Conservation (phyloP, 139 green algal species). For the Chlorella sp. region DNA sequence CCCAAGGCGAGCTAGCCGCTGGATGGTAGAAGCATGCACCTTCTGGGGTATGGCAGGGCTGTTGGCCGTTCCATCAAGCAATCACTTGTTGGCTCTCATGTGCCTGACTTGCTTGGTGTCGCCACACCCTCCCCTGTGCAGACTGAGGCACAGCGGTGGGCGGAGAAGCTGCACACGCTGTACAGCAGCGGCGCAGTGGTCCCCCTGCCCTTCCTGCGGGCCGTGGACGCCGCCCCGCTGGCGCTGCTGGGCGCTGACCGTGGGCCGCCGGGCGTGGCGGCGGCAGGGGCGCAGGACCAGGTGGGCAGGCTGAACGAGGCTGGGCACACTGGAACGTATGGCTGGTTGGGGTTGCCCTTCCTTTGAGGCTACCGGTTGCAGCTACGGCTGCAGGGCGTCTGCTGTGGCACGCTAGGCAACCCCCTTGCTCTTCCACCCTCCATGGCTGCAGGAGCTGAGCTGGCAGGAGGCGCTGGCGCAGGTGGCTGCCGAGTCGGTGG, state of each 20-base stretch:
- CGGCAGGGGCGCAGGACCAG: not conserved
- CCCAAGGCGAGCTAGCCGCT: not conserved
- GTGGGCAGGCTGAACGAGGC: not conserved
- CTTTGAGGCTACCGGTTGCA: too few species aligned
- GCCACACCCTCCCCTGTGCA: not conserved
- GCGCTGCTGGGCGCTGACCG: conserved; percentile 65
- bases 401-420: not conserved
- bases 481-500: conserved; percentile 9
- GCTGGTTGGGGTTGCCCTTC: too few species aligned
- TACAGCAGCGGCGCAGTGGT: conserved; percentile 80
- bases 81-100: too few species aligned
- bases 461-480: conserved; percentile 29
- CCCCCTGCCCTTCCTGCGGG: conserved; percentile 86
- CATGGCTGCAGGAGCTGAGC: not conserved
- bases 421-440: too few species aligned
- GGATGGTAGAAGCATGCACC: too few species aligned
- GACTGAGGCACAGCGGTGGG: conserved; percentile 37
- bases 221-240: conserved; percentile 68
- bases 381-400: too few species aligned
- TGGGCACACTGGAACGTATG: too few species aligned
- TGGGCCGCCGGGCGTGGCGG: not conserved
- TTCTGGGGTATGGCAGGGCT: not conserved
- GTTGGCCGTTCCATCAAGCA: not conserved
- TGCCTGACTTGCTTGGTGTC: not conserved
- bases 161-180: conserved; percentile 69